Base-by-base conservation (phyloP, 371 early-diverging fungal species). In the Actinomucor elegans region DNA sequence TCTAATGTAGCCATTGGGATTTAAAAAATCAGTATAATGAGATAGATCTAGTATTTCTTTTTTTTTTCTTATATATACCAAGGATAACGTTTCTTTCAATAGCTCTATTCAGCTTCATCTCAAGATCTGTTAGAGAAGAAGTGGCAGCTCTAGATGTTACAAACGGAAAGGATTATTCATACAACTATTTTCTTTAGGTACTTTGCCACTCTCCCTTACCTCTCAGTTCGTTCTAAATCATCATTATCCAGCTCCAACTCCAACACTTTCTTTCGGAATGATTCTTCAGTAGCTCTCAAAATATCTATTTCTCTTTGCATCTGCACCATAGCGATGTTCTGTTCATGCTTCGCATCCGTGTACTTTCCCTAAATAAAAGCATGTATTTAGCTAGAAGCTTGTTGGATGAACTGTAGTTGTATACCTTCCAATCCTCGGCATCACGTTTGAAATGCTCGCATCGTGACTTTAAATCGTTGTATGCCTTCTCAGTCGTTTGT, bases 191-290 rank as follows among this genome's bases (percentile, higher is more conserved):
- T n/a, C n/a, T n/a, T n/a, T n/a, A n/a, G n/a, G n/a, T n/a, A 5
- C 10, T 31, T 36, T 20, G 6, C 2, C 11, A 0, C 2, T 2
- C 18, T 47, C 18, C 31, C n/a, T 3, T 43, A 50, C 50, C 56
- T 59, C 28, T 53, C 53, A 47, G 56, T 54, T 40, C 57, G 51
- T 33, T 59, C 60, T n/a, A 91, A 52, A 49, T 91, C 90, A 61
- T 91, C 92, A 61, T 88, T 90, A 47, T 89, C 86, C 56, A 87
- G 77, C 56, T 91, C 92, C 35, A 91, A 59, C 48, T 88, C 90
- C 11, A 90, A 69, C 27, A 87, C 87, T 52, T 86, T 83, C 50
- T 85, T 81, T 67, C 83, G 76, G 62, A 86, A 90, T 56, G 74
- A 77, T 35, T 89, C 87, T 43, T 88, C 84, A 40, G 88, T 85